Evolutionary conservation across 768 basidiomycete genomes (phyloP), one percentile per base, ranked within the genome.

Genomic region (Suillus clintonianus): DNA sequence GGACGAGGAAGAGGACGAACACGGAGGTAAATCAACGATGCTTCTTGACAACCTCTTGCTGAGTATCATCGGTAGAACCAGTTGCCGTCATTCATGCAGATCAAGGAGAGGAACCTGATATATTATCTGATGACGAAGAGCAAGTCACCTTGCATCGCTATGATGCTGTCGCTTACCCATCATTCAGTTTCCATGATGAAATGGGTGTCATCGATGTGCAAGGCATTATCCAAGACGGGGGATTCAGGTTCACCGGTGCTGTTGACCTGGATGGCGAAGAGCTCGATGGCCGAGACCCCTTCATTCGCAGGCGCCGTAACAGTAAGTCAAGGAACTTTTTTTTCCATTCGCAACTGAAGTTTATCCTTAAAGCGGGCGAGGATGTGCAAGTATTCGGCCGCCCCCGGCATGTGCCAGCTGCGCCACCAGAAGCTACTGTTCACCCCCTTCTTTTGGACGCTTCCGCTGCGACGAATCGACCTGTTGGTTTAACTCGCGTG

Each of bases 391-490:
- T 90, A 37, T 90, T 91, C 67, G 90, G 90, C 39, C 81, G 89
- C 56, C 69, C 83, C 48, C 81, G 90, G 68, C 84, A 82, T 64
- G 73, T 74, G 4, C 76, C 83, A 37, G 72, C 82, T 11, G 79
- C 84, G 27, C 82, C 83, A n/a, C 81, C 86, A 30, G 91, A 93
- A 68, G 81, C 89, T 17, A 89, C 88, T 13, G 87, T 89, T 0
- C 95, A 97, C 71, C 95, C 95, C 6, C 81, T 97, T 8, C 83
- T 97, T 15, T 71, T 92, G 24, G 91, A 96, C 64, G 82, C 80
- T 36, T 82, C 87, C 7, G 69, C 76, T 7, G 74, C 76, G 17
- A 69, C 80, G 6, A 81, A 77, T 64, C 87, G 85, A 53, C 77
- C 83, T 37, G 65, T 78, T 11, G 79, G 77, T 48, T 79, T 85